Evolutionary conservation across 208 protist species (phyloP).

Genomic region (Lotmaria passim): DNA sequence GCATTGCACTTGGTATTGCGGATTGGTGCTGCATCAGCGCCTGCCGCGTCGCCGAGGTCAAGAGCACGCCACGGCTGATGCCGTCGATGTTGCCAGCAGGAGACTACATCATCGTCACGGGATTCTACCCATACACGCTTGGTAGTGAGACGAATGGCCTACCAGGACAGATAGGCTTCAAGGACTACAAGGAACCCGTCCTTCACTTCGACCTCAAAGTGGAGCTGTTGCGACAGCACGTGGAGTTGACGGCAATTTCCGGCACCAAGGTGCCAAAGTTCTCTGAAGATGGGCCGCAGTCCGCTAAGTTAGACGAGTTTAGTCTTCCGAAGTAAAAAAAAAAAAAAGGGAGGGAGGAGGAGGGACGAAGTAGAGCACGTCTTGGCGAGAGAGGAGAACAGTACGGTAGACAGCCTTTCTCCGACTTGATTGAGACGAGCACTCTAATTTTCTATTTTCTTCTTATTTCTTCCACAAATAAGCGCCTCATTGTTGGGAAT

Average conservation of each 20-base stretch:
- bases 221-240: constrained; percentile 32
- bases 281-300: constrained; percentile 26
- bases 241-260: constrained; percentile 50
- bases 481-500: constrained; percentile 14
- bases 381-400: neutral
- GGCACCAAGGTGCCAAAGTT: constrained; percentile 58
- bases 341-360: no score
- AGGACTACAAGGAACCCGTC: neutral
- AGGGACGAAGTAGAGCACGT: no score
- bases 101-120: constrained; percentile 73
- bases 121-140: constrained; percentile 12
- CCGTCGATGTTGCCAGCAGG: constrained; percentile 62
- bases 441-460: neutral
- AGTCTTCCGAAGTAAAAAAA: neutral
- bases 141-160: neutral
- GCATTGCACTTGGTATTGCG: constrained; percentile 16
- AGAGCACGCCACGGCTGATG: constrained; percentile 11
- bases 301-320: constrained; percentile 45
- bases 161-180: neutral
- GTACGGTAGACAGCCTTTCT: neutral
- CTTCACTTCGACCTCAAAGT: constrained; percentile 5
- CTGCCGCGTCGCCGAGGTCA: neutral
- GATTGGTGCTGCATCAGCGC: constrained; percentile 9
- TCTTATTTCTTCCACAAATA: neutral
- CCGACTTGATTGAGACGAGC: no score